Evolutionary conservation across 2,329 filamentous ascomycete genomes (phyloP).

Genomic region (Aureobasidium sp.): DNA sequence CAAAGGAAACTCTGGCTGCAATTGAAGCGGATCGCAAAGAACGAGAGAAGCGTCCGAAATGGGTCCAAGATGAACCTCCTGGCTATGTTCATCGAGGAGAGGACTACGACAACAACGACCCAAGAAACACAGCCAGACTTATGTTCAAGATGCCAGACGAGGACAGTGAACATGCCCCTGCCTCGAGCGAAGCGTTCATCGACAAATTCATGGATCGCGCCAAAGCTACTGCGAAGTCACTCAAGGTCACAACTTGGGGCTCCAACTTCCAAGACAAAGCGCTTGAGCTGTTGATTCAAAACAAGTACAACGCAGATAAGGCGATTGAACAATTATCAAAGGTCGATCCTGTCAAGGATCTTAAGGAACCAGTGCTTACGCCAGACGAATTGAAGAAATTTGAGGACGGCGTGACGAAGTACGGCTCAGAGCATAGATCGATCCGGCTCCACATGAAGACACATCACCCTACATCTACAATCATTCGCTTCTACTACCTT

Average conservation of each 20-base stretch:
- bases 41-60: conserved; percentile 78
- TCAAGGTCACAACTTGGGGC: conserved; percentile 66
- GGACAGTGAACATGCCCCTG: conserved; percentile 20
- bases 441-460: conserved; percentile 83
- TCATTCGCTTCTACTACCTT: conserved; percentile 91
- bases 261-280: conserved; percentile 88
- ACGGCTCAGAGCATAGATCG: conserved; percentile 78
- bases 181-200: conserved; percentile 52
- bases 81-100: conserved; percentile 83
- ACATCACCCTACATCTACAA: conserved; percentile 61
- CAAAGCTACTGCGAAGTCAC: conserved; percentile 54
- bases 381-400: conserved; percentile 80
- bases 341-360: conserved; percentile 59
- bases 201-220: conserved; percentile 70
- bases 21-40: conserved; percentile 75
- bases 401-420: conserved; percentile 83
- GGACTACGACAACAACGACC: conserved; percentile 65
- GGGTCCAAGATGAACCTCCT: conserved; percentile 83
- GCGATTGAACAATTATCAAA: conserved; percentile 65
- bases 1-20: conserved; percentile 72
- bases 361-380: conserved; percentile 78
- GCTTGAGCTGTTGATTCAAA: conserved; percentile 62
- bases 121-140: conserved; percentile 65
- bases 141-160: conserved; percentile 63
- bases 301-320: conserved; percentile 63